phyloP scores from a whole-genome alignment of 2,329 filamentous ascomycete genomes.

The Aschersonia sp. region DNA sequence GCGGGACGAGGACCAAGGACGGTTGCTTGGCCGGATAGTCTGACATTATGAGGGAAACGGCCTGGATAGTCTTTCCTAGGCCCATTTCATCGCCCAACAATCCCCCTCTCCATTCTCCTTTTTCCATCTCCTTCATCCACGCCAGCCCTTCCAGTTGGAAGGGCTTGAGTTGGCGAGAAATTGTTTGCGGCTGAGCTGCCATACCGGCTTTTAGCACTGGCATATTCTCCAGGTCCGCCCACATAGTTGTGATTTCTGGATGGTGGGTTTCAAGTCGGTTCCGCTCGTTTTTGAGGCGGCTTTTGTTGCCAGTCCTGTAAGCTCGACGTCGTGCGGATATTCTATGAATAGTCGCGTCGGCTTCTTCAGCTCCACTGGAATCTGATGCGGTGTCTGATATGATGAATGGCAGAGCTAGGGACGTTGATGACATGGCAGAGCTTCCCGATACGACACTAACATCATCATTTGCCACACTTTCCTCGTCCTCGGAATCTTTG shows the following conservation, averaged over 20 bases:
- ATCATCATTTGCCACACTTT: not conserved
- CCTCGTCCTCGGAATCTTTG: conserved; percentile 2
- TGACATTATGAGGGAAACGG: conserved; percentile 95
- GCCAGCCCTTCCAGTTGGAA: conserved; percentile 89
- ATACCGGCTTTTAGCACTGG: conserved; percentile 45
- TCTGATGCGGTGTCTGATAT: not conserved
- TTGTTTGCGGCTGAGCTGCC: conserved; percentile 44
- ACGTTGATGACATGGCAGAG: not conserved
- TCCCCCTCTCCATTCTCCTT: conserved; percentile 73
- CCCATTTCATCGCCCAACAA: conserved; percentile 97
- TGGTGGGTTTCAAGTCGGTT: conserved; percentile 60
- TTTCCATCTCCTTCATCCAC: conserved; percentile 90
- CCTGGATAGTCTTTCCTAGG: conserved; percentile 96
- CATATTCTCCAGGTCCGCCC: conserved; percentile 57
- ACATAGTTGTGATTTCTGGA: conserved; percentile 72
- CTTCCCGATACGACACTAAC: not conserved
- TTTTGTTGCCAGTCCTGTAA: conserved; percentile 13
- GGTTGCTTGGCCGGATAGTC: conserved; percentile 78
- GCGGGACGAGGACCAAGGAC: conserved; percentile 78
- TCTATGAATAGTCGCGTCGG: conserved; percentile 3
- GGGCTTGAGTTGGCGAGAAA: conserved; percentile 73
- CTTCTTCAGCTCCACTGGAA: conserved; percentile 11
- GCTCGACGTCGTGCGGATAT: conserved; percentile 18
- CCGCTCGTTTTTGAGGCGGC: conserved; percentile 33
- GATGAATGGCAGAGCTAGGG: too few relatives aligned